Evolutionary conservation across 352 stramenopile species (phyloP).

Genomic region (Phytophthora palmivora): DNA sequence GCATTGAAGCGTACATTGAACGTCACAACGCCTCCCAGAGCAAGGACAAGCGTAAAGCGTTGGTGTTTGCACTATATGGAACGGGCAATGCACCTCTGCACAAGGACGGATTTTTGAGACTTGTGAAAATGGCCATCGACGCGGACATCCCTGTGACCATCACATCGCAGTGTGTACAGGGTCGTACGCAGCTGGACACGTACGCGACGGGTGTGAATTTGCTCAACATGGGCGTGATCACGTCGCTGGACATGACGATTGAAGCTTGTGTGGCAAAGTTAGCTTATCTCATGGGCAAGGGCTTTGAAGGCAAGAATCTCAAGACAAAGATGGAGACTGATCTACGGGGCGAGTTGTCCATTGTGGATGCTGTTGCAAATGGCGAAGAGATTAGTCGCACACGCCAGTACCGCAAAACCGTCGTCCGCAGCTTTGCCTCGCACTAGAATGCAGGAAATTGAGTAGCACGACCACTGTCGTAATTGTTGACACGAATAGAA

Average conservation of each 20-base stretch:
- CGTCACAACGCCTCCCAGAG: conserved; percentile 55
- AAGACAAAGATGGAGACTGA: conserved; percentile 89
- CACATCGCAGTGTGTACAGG: conserved; percentile 95
- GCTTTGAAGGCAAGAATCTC: conserved; percentile 62
- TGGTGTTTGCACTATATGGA: conserved; percentile 96
- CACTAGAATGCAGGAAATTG: conserved; percentile 44
- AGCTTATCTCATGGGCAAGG: conserved; percentile 94
- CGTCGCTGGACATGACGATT: conserved; percentile 96
- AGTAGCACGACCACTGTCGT: conserved; percentile 10
- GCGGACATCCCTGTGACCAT: conserved; percentile 92
- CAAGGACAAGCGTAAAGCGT: conserved; percentile 48
- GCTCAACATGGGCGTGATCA: conserved; percentile 93
- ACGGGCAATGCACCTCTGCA: conserved; percentile 94
- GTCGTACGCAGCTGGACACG: conserved; percentile 92
- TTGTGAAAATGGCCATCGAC: conserved; percentile 83
- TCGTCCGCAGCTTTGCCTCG: conserved; percentile 78
- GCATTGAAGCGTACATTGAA: conserved; percentile 84
- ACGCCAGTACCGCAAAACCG: conserved; percentile 74
- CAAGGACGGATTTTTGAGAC: conserved; percentile 89
- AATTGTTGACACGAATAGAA: conserved; percentile 39
- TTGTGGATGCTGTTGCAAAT: conserved; percentile 70
- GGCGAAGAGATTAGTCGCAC: conserved; percentile 72
- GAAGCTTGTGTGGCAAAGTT: conserved; percentile 95
- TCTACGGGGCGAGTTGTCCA: conserved; percentile 80
- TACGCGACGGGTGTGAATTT: conserved; percentile 94